These are phyloP conservation scores for Diaporthe helianthi DNA, from an alignment of 2,329 filamentous ascomycete genomes.

Conservation along the genomic window DNA sequence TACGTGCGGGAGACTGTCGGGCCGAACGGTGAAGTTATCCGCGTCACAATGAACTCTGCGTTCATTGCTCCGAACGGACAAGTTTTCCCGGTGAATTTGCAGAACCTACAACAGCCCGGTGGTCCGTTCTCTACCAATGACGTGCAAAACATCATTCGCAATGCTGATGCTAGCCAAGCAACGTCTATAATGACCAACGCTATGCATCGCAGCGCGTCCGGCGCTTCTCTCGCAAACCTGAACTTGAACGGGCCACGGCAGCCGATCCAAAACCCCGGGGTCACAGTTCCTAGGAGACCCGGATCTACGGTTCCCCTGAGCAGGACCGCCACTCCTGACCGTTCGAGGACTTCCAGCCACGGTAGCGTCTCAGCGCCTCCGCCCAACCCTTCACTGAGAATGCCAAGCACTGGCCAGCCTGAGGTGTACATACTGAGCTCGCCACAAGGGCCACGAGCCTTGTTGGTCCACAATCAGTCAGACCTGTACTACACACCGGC, in stretches of 20 bases:
- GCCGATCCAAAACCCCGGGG: constrained; percentile 47
- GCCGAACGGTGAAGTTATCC: constrained; percentile 60
- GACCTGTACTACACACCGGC: constrained; percentile 57
- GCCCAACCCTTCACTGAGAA: constrained; percentile 35
- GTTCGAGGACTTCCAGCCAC: constrained; percentile 44
- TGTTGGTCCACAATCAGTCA: constrained; percentile 59
- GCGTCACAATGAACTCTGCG: constrained; percentile 58
- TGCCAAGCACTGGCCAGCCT: constrained; percentile 43
- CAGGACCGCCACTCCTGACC: constrained; percentile 57
- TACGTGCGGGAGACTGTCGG: constrained; percentile 57
- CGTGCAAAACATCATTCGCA: constrained; percentile 54
- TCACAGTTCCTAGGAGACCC: constrained; percentile 49
- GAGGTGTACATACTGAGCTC: constrained; percentile 69
- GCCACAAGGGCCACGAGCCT: constrained; percentile 63
- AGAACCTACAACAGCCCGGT: constrained; percentile 37
- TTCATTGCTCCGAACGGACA: constrained; percentile 35
- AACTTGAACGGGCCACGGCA: constrained; percentile 43
- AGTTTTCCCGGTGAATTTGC: constrained; percentile 37
- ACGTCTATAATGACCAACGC: constrained; percentile 52
- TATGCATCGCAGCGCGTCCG: constrained; percentile 60
- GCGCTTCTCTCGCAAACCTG: constrained; percentile 50
- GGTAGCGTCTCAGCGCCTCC: constrained; percentile 40
- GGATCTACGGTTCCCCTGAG: constrained; percentile 50
- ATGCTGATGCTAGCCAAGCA: constrained; percentile 54
- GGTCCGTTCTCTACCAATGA: constrained; percentile 51